Conservation (phyloP, 129 eudicot species). For the Centrapalus pauciflorus region DNA sequence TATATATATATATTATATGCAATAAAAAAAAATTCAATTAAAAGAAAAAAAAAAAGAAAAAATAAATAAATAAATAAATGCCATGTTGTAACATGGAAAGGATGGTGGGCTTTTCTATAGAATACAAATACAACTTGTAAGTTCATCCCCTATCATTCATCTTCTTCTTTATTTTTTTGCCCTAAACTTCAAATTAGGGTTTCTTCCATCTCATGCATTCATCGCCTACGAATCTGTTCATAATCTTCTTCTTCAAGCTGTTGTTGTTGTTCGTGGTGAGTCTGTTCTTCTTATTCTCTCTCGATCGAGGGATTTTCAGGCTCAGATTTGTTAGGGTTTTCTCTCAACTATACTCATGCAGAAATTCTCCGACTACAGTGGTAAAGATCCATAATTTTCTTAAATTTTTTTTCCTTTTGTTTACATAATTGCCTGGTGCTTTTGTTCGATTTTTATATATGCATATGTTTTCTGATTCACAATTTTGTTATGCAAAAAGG, state of each 20-base stretch:
- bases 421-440: background rate
- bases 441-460: conserved; percentile 7
- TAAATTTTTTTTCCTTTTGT: background rate
- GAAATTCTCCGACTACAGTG: conserved; percentile 61
- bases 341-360: conserved; percentile 52
- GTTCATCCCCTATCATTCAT: too few relatives aligned
- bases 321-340: conserved; percentile 28
- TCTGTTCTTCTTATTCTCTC: conserved; percentile 57
- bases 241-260: conserved; percentile 15
- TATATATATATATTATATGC: too few relatives aligned
- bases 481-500: too few relatives aligned
- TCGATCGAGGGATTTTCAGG: conserved; percentile 56
- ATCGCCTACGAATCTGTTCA: conserved; percentile 13
- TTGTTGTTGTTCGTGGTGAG: background rate
- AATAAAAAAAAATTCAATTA: too few relatives aligned
- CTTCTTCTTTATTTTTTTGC: too few relatives aligned
- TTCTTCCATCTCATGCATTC: conserved; percentile 41
- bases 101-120: too few relatives aligned
- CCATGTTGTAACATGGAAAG: too few relatives aligned
- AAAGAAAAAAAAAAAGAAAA: too few relatives aligned
- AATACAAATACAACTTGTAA: too few relatives aligned
- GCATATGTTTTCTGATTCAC: too few relatives aligned
- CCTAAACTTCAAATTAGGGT: conserved; percentile 76
- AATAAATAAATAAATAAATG: too few relatives aligned
- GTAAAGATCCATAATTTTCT: conserved; percentile 27